Conservation (phyloP, 768 basidiomycete species). For the Lentinula lateritia region DNA sequence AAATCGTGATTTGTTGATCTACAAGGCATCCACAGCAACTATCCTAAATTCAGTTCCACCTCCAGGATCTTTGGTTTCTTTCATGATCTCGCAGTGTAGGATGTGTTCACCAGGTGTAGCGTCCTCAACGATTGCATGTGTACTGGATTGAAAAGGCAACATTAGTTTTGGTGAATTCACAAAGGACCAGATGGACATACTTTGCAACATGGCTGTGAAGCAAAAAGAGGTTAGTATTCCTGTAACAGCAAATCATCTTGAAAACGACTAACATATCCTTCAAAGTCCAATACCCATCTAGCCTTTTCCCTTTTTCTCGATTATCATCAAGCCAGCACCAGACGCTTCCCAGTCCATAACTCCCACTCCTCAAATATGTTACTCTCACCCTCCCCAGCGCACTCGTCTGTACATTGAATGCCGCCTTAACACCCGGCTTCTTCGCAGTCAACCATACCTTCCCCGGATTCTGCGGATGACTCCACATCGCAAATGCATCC, state of each 20-base stretch:
- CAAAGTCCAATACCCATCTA: not conserved
- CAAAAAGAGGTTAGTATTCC: not conserved
- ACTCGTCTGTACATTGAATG: not conserved
- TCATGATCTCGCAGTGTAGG: not conserved
- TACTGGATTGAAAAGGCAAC: not conserved
- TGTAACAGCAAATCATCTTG: not conserved
- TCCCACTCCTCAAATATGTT: conserved; percentile 1
- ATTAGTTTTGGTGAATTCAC: not conserved
- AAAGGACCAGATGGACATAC: not conserved
- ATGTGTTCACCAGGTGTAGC: not conserved
- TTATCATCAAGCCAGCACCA: conserved; percentile 1
- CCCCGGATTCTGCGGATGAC: not conserved
- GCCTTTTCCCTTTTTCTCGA: not conserved
- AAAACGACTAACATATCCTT: not conserved
- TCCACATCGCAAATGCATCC: not conserved
- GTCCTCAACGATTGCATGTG: not conserved
- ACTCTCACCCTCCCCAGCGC: not conserved
- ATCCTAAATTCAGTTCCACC: conserved; percentile 5
- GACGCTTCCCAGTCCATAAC: not conserved
- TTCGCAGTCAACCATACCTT: conserved; percentile 1
- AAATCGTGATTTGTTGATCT: not conserved
- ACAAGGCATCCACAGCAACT: not conserved
- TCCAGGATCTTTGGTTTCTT: conserved; percentile 2
- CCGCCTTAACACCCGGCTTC: not conserved
- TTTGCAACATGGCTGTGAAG: not conserved